Evolutionary conservation across 2,329 filamentous ascomycete species (phyloP).

Genomic region (Paraphaeosphaeria minitans): DNA sequence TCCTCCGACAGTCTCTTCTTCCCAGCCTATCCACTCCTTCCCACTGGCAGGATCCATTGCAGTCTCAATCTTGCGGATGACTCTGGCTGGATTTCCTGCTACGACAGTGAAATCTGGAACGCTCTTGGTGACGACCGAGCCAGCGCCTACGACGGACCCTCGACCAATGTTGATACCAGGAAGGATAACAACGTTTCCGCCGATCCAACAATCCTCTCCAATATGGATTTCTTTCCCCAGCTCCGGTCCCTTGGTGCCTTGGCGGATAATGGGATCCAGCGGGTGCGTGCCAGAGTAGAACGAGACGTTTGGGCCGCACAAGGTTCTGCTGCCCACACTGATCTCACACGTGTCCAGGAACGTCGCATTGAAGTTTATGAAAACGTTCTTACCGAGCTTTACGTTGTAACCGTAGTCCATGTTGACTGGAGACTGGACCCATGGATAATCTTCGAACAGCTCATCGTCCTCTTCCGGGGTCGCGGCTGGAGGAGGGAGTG

Average conservation of each 20-base stretch:
- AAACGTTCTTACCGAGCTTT: slow-evolving; percentile 71
- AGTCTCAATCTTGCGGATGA: slow-evolving; percentile 58
- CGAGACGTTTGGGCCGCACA: slow-evolving; percentile 78
- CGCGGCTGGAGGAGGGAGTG: slow-evolving; percentile 64
- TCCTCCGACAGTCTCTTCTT: slow-evolving; percentile 75
- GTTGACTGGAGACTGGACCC: slow-evolving; percentile 70
- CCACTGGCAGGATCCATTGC: slow-evolving; percentile 35
- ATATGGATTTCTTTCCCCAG: slow-evolving; percentile 73
- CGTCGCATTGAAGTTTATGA: slow-evolving; percentile 75
- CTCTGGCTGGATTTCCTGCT: slow-evolving; percentile 69
- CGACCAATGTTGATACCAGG: slow-evolving; percentile 79
- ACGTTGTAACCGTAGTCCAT: slow-evolving; percentile 82
- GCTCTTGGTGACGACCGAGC: slow-evolving; percentile 82
- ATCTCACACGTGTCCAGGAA: slow-evolving; percentile 79
- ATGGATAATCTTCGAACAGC: slow-evolving; percentile 68
- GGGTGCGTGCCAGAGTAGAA: slow-evolving; percentile 80
- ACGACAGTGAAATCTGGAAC: slow-evolving; percentile 69
- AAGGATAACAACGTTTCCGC: slow-evolving; percentile 62
- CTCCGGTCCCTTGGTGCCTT: slow-evolving; percentile 78
- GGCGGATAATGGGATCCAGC: slow-evolving; percentile 72
- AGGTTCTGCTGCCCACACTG: slow-evolving; percentile 74
- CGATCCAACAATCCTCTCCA: slow-evolving; percentile 69
- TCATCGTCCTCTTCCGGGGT: slow-evolving; percentile 68
- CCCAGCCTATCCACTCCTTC: slow-evolving; percentile 56
- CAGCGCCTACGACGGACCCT: slow-evolving; percentile 76